Percentiles rank a stretch among this genome's conserved stretches.
Evolutionary conservation across 805 yeast species (phyloP).

Genomic region (Hermanozyma aechmeae): DNA sequence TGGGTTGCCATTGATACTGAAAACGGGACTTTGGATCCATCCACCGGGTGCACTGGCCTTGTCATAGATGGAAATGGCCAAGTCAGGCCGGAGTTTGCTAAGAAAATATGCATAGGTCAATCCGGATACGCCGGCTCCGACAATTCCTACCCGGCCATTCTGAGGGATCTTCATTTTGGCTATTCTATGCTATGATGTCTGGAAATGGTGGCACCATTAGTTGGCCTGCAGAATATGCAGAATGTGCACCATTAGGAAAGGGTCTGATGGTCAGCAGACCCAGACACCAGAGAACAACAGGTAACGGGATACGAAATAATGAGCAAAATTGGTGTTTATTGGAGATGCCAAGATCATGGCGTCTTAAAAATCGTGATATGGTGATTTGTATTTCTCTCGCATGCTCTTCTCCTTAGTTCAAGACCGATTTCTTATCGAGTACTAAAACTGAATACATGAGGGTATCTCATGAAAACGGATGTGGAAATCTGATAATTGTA

Average conservation of each 20-base stretch:
- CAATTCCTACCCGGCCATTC: constrained; percentile 49
- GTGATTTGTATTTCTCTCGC: no score
- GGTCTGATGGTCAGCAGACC: background rate
- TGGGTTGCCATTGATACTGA: constrained; percentile 8
- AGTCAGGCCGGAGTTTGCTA: constrained; percentile 66
- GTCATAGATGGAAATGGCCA: constrained; percentile 57
- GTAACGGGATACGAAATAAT: background rate
- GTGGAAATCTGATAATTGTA: no score
- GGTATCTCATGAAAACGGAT: no score
- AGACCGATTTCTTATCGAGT: no score
- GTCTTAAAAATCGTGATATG: no score
- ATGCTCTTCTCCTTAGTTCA: no score
- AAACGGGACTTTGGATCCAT: constrained; percentile 42
- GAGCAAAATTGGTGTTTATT: background rate
- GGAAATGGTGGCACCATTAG: constrained; percentile 7
- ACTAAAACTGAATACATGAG: no score
- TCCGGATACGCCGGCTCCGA: constrained; percentile 90
- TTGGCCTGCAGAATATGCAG: background rate
- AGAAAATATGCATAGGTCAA: constrained; percentile 64
- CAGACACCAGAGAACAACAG: background rate
- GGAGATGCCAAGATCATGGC: constrained; percentile 4
- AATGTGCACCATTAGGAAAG: background rate
- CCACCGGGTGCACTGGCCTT: constrained; percentile 57
- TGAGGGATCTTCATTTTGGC: constrained; percentile 9
- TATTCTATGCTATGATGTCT: no score